A percentile compares a stretch with the other conserved stretches of the same genome.
phyloP scores from a whole-genome alignment of 177 flowering plant genomes.

The Telopea speciosissima region DNA sequence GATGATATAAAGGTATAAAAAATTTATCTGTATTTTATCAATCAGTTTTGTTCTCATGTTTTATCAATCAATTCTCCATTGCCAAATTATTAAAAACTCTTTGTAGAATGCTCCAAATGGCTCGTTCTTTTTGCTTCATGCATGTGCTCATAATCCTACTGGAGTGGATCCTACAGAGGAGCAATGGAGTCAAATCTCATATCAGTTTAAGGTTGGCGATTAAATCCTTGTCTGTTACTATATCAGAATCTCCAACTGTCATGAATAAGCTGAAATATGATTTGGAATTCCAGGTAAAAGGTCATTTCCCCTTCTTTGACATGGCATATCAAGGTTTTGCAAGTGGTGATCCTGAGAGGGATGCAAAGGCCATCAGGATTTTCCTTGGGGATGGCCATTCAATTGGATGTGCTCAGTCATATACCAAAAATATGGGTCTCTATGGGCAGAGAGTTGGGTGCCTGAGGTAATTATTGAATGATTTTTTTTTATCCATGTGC shows the following conservation, averaged over 20 bases:
- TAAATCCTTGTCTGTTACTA: neutral
- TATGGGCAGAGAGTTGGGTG: slow-evolving; percentile 98
- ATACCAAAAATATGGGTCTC: slow-evolving; percentile 97
- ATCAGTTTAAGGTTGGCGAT: slow-evolving; percentile 61
- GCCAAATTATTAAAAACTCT: neutral
- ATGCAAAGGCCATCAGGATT: slow-evolving; percentile 85
- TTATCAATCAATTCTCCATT: neutral
- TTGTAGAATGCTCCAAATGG: slow-evolving; percentile 89
- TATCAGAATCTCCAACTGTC: neutral
- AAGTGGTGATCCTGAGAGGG: slow-evolving; percentile 91
- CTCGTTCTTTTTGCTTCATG: slow-evolving; percentile 91
- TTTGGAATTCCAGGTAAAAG: slow-evolving; percentile 55
- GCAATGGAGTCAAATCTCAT: slow-evolving; percentile 90
- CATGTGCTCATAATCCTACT: slow-evolving; percentile 99
- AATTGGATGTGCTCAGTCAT: slow-evolving; percentile 89
- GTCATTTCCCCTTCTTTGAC: slow-evolving; percentile 91
- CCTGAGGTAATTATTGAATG: slow-evolving; percentile 49
- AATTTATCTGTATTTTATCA: neutral
- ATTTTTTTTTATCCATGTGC: neutral
- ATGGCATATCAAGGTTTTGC: slow-evolving; percentile 99
- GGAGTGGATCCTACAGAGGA: slow-evolving; percentile 97
- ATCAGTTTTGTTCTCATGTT: neutral
- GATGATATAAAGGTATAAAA: slow-evolving; percentile 77
- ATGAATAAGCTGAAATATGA: neutral
- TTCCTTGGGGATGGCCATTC: slow-evolving; percentile 91